A percentile compares a stretch with the other conserved stretches of the same genome.
phyloP scores from a whole-genome alignment of 768 basidiomycete genomes.

The Tylopilus subfusipes region DNA sequence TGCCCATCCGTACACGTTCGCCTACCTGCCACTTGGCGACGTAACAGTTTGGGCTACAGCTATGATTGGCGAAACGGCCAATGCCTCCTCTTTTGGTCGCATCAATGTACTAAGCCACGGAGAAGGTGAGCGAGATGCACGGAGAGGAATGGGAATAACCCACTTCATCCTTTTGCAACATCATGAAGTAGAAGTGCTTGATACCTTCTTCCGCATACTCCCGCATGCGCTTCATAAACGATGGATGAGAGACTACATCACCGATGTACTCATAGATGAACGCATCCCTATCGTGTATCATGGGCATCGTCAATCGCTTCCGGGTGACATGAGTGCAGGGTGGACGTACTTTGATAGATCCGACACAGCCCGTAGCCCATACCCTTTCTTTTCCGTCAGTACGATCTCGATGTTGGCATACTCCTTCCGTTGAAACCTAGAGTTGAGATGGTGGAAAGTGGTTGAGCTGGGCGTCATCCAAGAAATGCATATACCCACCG shows the following conservation, averaged over 20 bases:
- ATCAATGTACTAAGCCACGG: slow-evolving; percentile 76
- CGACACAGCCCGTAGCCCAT: slow-evolving; percentile 75
- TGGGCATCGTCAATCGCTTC: slow-evolving; percentile 4
- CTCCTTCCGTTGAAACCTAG: slow-evolving; percentile 81
- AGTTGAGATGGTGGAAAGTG: slow-evolving; percentile 1
- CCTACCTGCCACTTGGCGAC: slow-evolving; percentile 98
- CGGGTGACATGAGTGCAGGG: not conserved
- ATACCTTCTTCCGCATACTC: slow-evolving; percentile 92
- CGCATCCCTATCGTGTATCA: slow-evolving; percentile 54
- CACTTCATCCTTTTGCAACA: slow-evolving; percentile 97
- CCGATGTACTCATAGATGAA: slow-evolving; percentile 99
- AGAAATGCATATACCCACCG: slow-evolving; percentile 48
- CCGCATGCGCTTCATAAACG: slow-evolving; percentile 92
- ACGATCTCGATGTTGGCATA: slow-evolving; percentile 90
- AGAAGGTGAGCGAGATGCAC: not conserved
- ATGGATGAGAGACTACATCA: slow-evolving; percentile 84
- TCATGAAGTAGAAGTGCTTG: slow-evolving; percentile 99
- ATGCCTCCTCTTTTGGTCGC: slow-evolving; percentile 97
- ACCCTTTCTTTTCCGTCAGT: slow-evolving; percentile 93
- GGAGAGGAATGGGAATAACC: slow-evolving; percentile 20
- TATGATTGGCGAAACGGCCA: slow-evolving; percentile 97
- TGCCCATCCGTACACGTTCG: slow-evolving; percentile 89
- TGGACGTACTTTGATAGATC: slow-evolving; percentile 60
- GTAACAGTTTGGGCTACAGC: slow-evolving; percentile 95
- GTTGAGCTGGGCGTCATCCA: slow-evolving; percentile 1